A percentile compares a stretch with the other conserved stretches of the same genome.
These are phyloP conservation scores for Stagonosporopsis chrysanthemi DNA, from an alignment of 2,329 filamentous ascomycete species.

Conservation along the genomic window DNA sequence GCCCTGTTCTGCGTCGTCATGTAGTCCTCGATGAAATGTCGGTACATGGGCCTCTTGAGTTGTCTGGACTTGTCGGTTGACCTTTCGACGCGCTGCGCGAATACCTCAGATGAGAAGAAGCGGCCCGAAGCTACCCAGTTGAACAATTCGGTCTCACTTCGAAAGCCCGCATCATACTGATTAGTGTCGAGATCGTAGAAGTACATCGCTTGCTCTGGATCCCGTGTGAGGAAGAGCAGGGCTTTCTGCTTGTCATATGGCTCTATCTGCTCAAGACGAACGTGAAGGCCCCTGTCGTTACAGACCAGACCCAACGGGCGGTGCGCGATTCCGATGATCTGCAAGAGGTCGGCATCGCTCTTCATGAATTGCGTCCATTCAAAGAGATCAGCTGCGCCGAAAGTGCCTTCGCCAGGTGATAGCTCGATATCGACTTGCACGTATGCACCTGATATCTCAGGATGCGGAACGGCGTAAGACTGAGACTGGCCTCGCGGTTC, in stretches of 20 bases:
- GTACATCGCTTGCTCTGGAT: conserved; percentile 63
- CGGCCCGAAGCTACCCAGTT: conserved; percentile 66
- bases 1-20: conserved; percentile 61
- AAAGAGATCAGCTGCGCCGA: conserved; percentile 47
- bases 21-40: conserved; percentile 68
- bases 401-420: conserved; percentile 49
- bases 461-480: conserved; percentile 61
- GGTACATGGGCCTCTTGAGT: conserved; percentile 64
- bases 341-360: conserved; percentile 76
- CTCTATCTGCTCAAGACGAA: conserved; percentile 75
- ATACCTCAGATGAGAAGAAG: conserved; percentile 62
- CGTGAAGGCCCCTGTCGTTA: conserved; percentile 68
- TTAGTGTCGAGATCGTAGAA: conserved; percentile 68
- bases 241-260: conserved; percentile 62
- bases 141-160: conserved; percentile 64
- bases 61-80: conserved; percentile 66
- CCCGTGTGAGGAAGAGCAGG: conserved; percentile 66
- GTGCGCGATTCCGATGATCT: conserved; percentile 69
- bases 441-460: conserved; percentile 43
- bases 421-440: conserved; percentile 76
- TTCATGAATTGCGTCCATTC: conserved; percentile 73
- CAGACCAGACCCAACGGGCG: conserved; percentile 71
- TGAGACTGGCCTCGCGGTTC: conserved; percentile 35
- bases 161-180: conserved; percentile 65
- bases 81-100: conserved; percentile 44